Evolutionary conservation across 495 filamentous ascomycete genomes (phyloP).

Genomic region (Hypomontagnella monticulosa): DNA sequence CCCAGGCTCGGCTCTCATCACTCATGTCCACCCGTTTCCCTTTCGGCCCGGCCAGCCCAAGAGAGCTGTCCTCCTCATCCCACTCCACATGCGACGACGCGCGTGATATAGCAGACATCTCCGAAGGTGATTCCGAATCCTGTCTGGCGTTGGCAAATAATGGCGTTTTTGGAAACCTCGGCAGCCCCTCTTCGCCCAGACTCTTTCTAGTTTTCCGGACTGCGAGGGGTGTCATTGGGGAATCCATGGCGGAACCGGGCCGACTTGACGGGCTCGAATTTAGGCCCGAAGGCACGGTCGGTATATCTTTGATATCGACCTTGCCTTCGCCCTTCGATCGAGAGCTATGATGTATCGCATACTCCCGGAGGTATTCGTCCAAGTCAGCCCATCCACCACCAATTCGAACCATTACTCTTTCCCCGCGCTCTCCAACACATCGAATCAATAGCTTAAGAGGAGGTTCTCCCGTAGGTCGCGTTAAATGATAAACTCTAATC

Average conservation of each 20-base stretch:
- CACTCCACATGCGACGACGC: conserved; percentile 59
- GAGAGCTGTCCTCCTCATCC: conserved; percentile 63
- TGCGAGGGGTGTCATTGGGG: conserved; percentile 52
- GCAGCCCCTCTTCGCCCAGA: conserved; percentile 42
- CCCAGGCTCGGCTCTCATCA: conserved; percentile 73
- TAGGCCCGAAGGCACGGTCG: conserved; percentile 36
- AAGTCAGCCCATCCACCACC: conserved; percentile 97
- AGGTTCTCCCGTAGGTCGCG: conserved; percentile 79
- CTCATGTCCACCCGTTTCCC: conserved; percentile 66
- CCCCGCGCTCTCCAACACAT: conserved; percentile 86
- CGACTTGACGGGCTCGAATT: conserved; percentile 57
- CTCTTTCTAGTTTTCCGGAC: conserved; percentile 62
- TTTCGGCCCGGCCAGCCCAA: conserved; percentile 72
- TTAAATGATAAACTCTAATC: conserved; percentile 91
- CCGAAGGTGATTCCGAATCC: conserved; percentile 46
- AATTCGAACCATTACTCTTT: conserved; percentile 96
- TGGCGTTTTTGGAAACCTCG: conserved; percentile 51
- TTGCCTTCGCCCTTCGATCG: conserved; percentile 59
- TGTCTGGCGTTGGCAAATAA: conserved; percentile 34
- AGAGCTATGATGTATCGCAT: conserved; percentile 85
- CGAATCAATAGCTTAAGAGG: conserved; percentile 95
- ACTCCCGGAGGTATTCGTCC: conserved; percentile 93
- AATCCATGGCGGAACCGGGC: conserved; percentile 49
- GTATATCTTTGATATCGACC: conserved; percentile 69
- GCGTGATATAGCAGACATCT: conserved; percentile 51